phyloP scores from a whole-genome alignment of 108 stramenopile species.

The Stephanodiscus triporus region DNA sequence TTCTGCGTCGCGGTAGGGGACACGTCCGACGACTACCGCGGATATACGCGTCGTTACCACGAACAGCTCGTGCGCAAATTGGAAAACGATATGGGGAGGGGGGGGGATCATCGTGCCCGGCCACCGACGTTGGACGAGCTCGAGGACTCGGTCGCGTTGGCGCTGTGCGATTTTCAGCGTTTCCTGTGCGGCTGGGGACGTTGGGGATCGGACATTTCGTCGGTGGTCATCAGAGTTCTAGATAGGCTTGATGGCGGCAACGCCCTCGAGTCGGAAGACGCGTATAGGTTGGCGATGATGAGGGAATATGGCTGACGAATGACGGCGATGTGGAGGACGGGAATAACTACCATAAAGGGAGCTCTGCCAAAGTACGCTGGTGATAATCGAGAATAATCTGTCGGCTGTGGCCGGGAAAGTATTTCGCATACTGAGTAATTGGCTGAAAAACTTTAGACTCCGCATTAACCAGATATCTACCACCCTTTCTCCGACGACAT shows the following conservation, averaged over 20 bases:
- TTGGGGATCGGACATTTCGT: constrained; percentile 64
- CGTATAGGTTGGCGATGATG: constrained; percentile 57
- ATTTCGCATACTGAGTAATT: no score
- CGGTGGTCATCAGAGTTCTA: constrained; percentile 37
- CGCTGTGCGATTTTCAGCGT: constrained; percentile 70
- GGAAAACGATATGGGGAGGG: background rate
- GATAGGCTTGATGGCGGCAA: constrained; percentile 62
- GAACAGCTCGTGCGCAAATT: constrained; percentile 31
- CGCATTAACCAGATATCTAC: no score
- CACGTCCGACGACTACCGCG: constrained; percentile 22
- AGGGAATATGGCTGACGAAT: constrained; percentile 48
- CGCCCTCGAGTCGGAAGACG: constrained; percentile 59
- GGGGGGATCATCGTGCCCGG: background rate
- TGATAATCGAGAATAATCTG: no score
- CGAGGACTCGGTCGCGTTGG: constrained; percentile 57
- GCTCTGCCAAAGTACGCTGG: no score
- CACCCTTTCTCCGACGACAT: no score
- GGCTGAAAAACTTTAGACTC: no score
- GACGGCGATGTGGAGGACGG: constrained; percentile 42
- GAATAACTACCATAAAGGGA: no score
- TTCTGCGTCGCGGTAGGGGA: constrained; percentile 52
- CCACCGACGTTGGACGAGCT: constrained; percentile 53
- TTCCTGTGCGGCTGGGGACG: constrained; percentile 78
- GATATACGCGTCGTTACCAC: constrained; percentile 47
- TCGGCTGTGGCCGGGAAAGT: no score